phyloP scores from a whole-genome alignment of 768 basidiomycete species.

The Termitomyces sp. region DNA sequence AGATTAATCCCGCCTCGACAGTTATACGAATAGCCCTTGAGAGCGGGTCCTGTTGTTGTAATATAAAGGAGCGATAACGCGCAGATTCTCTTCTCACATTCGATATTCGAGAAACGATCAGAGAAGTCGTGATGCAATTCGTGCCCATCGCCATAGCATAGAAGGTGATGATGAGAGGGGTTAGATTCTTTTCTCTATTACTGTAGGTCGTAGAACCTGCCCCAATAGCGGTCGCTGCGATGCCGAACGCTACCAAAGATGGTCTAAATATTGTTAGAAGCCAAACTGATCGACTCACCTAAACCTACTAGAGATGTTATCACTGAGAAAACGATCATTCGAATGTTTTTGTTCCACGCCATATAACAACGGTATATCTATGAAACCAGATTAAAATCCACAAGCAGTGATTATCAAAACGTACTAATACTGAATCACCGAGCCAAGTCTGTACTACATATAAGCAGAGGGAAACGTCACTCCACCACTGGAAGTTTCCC shows the following conservation, averaged over 20 bases:
- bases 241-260: slow-evolving; percentile 7
- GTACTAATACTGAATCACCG: slow-evolving; percentile 10
- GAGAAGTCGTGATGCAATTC: slow-evolving; percentile 12
- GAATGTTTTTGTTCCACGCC: slow-evolving; percentile 7
- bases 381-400: background rate
- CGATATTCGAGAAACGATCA: slow-evolving; percentile 17
- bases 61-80: slow-evolving; percentile 6
- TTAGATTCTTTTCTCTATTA: background rate
- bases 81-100: slow-evolving; percentile 11
- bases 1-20: slow-evolving; percentile 16
- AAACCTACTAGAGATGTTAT: slow-evolving; percentile 8
- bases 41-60: slow-evolving; percentile 9
- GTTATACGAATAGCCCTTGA: slow-evolving; percentile 16
- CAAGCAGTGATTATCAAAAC: background rate
- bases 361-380: slow-evolving; percentile 17
- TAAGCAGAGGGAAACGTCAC: slow-evolving; percentile 1
- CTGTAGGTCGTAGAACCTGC: background rate
- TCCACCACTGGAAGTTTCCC: slow-evolving; percentile 13
- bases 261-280: background rate
- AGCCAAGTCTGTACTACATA: slow-evolving; percentile 12
- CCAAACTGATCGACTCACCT: background rate
- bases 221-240: slow-evolving; percentile 4
- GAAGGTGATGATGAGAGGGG: slow-evolving; percentile 9
- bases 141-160: slow-evolving; percentile 13
- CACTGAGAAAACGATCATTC: slow-evolving; percentile 3